Base-by-base conservation (phyloP, 768 basidiomycete species). In the Kwoniella pini region DNA sequence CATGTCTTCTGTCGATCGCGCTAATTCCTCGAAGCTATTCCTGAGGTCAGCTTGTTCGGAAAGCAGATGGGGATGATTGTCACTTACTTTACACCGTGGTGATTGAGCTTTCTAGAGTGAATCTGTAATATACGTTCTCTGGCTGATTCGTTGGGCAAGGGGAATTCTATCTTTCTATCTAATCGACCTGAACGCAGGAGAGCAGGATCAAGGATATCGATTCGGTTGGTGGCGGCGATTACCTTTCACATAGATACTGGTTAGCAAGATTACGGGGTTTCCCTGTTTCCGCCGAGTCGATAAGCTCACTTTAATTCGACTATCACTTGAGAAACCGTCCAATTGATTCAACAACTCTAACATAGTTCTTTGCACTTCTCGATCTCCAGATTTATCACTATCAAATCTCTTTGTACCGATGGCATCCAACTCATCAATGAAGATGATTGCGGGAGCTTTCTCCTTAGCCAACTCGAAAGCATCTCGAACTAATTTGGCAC, bases 311-410 rank as follows among this genome's bases (percentile, higher is more conserved):
- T 99, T 99, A 82, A 99, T 99, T 65, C 94, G 85, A 60, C 93
- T 90, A 72, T 98, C 94, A 68, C 90, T 93, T 62, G 91, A 89
- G 80, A 99, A 99, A 28, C 96, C 96, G 72, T 99, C 96, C 42
- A 98, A 82, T 80, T 99, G 96, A 79, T 99, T 99, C 64, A 99
- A 85, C 44, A 99, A 83, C 77, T 99, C 96, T 74, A 99, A 82
- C 96, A 99, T 99, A n/a, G 96, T 99, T 63, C 96, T 82, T 79
- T 99, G 96, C n/a, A 99, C 96, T 77, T 99, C 96, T 76, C 96
- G 86, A 79, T 99, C 96, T 63, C 96, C 96, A 72, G 91, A 91
- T 84, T 98, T 99, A 80, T 98, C 95, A 17, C 90, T 93, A 74
- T 99, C 96, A 75, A 98, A 98, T 7, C 96, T 89, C 78, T 97